Base-by-base conservation (phyloP, 106 monocot genomes). In the Narthecium ossifragum region DNA sequence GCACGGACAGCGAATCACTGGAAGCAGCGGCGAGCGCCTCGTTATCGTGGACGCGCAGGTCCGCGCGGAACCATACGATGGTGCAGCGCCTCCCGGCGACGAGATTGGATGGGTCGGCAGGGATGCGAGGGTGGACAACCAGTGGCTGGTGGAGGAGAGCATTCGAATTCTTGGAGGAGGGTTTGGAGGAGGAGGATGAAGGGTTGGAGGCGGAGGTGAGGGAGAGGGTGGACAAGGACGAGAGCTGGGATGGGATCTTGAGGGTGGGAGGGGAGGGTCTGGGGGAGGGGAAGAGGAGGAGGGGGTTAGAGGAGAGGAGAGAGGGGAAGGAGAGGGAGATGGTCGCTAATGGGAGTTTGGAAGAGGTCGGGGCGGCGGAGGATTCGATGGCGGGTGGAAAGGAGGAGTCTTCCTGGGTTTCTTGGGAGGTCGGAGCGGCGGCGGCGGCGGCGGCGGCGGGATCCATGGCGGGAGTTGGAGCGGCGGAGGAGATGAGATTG, bases 11-110 rank as follows among this genome's bases (percentile, higher is more conserved):
- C 21, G 87, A 90, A 26, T 81, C 86, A 53, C 58, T 43, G 54
- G 53, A 57, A 59, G 90, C 90, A 10, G 67, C 28, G 49, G 83
- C 26, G 45, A 98, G 84, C 55, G 87, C 75, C 55, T 98, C 86
- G 76, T 98, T 73, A 69, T 98, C 96, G 57, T 90, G 90, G 63
- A 91, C 53, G 62, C 96, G 83, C 53, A 98, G 90, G 84, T 98
- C 96, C 53, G 77, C 63, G 62, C 96, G 86, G 69, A 98, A 75
- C 88, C 90, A 98, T 17, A 98, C 72, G 46, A 98, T 46, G 53
- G 90, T 52, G 70, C 87, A 84, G 51, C 90, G 70, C 27, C 96
- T 83, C 40, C 31, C 73, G 56, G 77, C 83, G 48, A 69, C 78
- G 40, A 64, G 54, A 31, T 51, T 24, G 59, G 81, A 65, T 34